Base-by-base conservation (phyloP, 2,329 filamentous ascomycete genomes). In the Aspergillus uvarum region DNA sequence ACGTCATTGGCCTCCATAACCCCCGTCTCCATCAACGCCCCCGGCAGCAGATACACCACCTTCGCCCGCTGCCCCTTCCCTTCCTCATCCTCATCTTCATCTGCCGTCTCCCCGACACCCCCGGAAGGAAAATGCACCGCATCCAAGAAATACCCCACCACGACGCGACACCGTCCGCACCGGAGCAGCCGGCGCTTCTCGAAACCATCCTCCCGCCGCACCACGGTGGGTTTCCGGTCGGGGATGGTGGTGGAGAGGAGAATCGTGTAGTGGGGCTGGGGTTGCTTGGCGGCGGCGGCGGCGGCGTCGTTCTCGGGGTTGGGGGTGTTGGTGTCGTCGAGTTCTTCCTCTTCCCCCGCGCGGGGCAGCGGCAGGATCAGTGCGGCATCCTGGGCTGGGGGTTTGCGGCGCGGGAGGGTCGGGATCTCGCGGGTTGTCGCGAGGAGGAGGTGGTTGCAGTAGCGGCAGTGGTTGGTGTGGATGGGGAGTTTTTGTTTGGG, bases 381-480 rank as follows among this genome's bases (percentile, higher is more conserved):
- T 0, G 86, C 81, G 21, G 72, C 72, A 71, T 89, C 87, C 51
- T 79, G 75, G 29, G 77, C 76, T n/a, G 78, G 76, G 6, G 69
- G 63, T 60, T 77, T 71, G 51, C 87, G 84, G 7, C 76, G 80
- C 1, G 86, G 85, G 11, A 89, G 79, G 0, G 74, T 65, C 29
- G 76, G 62, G 51, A 89, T 76, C 2, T 79, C 71, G 42, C 83
- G 81, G 0, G 83, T 85, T 49, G 80, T 87, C 22, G 86, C 82
- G 63, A 90, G 80, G 57, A 89, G 77, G 63, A 89, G 82, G 66
- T 87, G 82, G 50, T 80, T 85, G 81, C 88, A 90, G 71, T 87
- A 81, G 50, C 74, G 73, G 80, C 88, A 90, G 70, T 82, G 85
- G 72, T 86, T 85, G 19, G 83, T 81, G 67, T 79, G 80, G 53